Percentiles rank a stretch among this genome's conserved stretches.
These are phyloP conservation scores for Psilocybe mexicana DNA, from an alignment of 1,284 basidiomycete species.

Conservation along the genomic window DNA sequence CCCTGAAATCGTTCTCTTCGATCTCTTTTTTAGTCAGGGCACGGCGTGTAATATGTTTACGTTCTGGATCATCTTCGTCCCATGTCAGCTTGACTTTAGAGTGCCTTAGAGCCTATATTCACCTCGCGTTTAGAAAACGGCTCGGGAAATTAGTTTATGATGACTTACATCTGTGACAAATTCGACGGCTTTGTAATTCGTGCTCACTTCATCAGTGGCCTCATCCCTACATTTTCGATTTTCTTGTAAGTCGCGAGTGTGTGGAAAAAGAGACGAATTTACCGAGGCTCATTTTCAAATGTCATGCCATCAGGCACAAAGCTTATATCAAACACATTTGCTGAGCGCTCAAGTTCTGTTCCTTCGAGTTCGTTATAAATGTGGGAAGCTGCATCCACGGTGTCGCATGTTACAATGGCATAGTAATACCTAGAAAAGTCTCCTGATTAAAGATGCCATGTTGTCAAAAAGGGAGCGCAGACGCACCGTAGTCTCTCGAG, in stretches of 20 bases:
- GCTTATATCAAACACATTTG: conserved; percentile 94
- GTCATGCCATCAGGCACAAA: conserved; percentile 93
- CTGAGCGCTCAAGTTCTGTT: conserved; percentile 95
- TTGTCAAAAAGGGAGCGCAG: conserved; percentile 5
- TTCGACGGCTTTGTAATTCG: conserved; percentile 78
- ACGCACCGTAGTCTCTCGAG: conserved; percentile 86
- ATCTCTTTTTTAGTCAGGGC: conserved; percentile 81
- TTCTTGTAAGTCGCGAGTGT: not conserved
- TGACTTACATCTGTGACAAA: conserved; percentile 88
- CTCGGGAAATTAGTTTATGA: not conserved
- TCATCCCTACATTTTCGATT: conserved; percentile 64
- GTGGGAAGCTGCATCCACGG: conserved; percentile 75
- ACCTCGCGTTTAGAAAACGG: not conserved
- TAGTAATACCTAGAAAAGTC: conserved; percentile 82
- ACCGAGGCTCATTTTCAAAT: conserved; percentile 84
- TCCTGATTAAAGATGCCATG: not conserved
- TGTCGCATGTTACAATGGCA: conserved; percentile 91
- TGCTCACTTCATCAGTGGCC: conserved; percentile 66
- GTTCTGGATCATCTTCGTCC: conserved; percentile 97
- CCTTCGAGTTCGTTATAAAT: conserved; percentile 90
- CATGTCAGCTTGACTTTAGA: conserved; percentile 98
- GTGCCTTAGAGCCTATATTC: conserved; percentile 87
- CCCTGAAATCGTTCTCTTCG: conserved; percentile 85
- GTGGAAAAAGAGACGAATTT: not conserved
- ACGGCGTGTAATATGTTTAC: conserved; percentile 79